Evolutionary conservation across 1,139 yeast genomes (phyloP).

Genomic region (Kodamaea anthophila): DNA sequence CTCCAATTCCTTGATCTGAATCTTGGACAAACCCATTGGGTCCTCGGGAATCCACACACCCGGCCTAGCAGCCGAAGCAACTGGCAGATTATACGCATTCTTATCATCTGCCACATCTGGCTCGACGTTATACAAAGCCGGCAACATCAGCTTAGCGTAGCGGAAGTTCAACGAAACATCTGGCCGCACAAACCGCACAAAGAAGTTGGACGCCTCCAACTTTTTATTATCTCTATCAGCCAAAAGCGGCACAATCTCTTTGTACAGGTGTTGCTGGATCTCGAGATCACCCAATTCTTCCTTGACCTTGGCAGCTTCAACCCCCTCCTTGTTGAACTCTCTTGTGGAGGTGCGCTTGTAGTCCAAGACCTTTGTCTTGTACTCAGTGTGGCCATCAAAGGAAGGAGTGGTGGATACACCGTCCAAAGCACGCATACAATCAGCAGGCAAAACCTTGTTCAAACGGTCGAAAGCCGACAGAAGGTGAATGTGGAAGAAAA

Average conservation of each 20-base stretch:
- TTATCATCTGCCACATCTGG: conserved; percentile 26
- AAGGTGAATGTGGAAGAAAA: conserved; percentile 57
- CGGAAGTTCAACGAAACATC: conserved; percentile 56
- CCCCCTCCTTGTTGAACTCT: conserved; percentile 12
- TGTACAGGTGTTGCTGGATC: conserved; percentile 11
- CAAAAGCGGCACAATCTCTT: conserved; percentile 34
- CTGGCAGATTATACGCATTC: conserved; percentile 63
- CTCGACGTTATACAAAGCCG: conserved; percentile 37
- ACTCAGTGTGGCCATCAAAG: conserved; percentile 32
- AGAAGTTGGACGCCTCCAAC: conserved; percentile 21
- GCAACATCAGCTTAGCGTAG: conserved; percentile 48
- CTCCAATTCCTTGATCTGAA: conserved; percentile 46
- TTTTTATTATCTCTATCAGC: conserved; percentile 48
- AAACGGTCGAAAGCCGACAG: conserved; percentile 60
- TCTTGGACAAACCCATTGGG: conserved; percentile 68
- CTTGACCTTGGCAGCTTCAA: conserved; percentile 15
- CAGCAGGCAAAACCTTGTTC: conserved; percentile 53
- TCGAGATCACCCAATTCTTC: conserved; percentile 19
- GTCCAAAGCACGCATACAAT: conserved; percentile 64
- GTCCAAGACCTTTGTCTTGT: conserved; percentile 27
- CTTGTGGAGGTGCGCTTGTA: conserved; percentile 10
- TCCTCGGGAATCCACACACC: conserved; percentile 85
- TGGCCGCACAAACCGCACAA: conserved; percentile 55
- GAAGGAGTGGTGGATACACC: conserved; percentile 58
- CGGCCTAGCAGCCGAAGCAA: conserved; percentile 60